Evolutionary conservation across 176 grass and related monocot genomes (phyloP).

Genomic region (Aegilops tauschii): DNA sequence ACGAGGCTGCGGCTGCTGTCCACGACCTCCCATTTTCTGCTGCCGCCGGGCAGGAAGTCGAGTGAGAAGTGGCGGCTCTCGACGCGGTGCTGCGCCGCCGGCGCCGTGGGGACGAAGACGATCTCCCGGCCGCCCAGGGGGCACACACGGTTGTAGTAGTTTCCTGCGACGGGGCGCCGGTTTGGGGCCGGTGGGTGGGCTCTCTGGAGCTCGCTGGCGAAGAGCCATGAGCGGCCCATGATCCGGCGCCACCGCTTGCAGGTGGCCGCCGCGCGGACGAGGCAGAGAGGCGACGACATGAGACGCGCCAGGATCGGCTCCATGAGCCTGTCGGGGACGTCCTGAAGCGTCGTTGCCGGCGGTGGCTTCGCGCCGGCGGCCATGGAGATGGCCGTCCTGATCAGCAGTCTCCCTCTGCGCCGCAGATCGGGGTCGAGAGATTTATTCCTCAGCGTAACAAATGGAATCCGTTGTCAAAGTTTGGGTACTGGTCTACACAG

Average conservation of each 20-base stretch:
- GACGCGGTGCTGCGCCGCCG: background rate
- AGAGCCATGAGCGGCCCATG: background rate
- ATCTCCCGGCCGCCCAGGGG: background rate
- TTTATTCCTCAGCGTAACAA: background rate
- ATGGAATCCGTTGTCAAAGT: too few species aligned
- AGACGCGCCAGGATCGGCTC: background rate
- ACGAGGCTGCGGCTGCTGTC: background rate
- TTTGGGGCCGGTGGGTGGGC: too few species aligned
- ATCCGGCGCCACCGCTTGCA: constrained; percentile 1
- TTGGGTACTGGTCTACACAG: too few species aligned
- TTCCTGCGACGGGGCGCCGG: background rate
- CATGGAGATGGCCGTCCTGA: background rate
- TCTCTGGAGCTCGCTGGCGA: background rate
- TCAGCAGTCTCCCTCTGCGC: too few species aligned
- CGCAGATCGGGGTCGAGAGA: too few species aligned
- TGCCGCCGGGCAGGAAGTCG: background rate
- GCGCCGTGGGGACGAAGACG: background rate
- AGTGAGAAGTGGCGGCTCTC: background rate
- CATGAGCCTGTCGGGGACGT: background rate
- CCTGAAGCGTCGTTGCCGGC: background rate
- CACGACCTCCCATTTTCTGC: background rate
- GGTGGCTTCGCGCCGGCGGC: background rate
- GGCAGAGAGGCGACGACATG: background rate
- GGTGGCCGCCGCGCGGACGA: background rate
- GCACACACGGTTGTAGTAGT: background rate